Conservation (phyloP, 148 eudicot species). For the Fallopia convolvulus region DNA sequence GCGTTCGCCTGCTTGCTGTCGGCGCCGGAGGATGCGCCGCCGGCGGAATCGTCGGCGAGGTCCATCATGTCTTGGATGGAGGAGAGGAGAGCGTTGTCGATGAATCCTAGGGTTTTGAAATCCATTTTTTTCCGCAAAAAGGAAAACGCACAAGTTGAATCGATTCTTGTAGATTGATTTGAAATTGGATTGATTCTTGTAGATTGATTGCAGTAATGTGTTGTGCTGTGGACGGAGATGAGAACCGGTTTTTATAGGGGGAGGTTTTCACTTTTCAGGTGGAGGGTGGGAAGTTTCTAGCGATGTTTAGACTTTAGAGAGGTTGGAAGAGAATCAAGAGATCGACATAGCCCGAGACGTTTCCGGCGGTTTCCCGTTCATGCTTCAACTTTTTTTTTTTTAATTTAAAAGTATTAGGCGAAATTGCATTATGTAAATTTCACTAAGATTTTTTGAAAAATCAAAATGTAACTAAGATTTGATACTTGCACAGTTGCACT, state of each 20-base stretch:
- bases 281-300: background rate
- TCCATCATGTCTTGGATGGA: conserved; percentile 17
- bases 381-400: too few relatives aligned
- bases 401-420: too few relatives aligned
- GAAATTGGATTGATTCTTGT: background rate
- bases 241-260: background rate
- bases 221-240: background rate
- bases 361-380: background rate
- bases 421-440: too few relatives aligned
- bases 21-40: background rate
- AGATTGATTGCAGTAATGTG: background rate
- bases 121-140: background rate
- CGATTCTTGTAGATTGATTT: background rate
- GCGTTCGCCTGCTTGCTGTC: background rate
- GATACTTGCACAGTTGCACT: too few relatives aligned
- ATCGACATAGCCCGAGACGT: background rate
- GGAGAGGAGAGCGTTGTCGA: conserved; percentile 9
- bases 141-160: background rate
- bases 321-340: background rate
- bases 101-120: background rate
- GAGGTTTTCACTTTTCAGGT: background rate
- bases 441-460: too few relatives aligned
- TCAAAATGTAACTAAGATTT: too few relatives aligned
- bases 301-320: background rate
- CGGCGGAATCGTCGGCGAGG: conserved; percentile 4